A percentile compares a stretch with the other conserved stretches of the same genome.
phyloP scores from a whole-genome alignment of 345 rosid species.

The Cardamine occulta region DNA sequence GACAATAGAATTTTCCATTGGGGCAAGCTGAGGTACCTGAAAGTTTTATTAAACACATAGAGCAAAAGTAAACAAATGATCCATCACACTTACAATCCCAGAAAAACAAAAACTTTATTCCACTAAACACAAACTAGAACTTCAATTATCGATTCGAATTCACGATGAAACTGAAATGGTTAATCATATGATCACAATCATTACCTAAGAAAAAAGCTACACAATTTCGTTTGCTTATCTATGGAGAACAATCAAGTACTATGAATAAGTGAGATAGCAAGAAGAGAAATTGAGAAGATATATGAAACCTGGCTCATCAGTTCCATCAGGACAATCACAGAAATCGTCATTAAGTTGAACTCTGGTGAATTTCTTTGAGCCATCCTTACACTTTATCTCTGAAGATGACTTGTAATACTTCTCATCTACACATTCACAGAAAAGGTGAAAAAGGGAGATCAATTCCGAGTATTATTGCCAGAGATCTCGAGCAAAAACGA shows the following conservation, averaged over 20 bases:
- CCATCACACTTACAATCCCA: background rate
- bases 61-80: constrained; percentile 3
- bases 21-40: constrained; percentile 98
- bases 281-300: background rate
- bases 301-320: constrained; percentile 85
- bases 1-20: constrained; percentile 78
- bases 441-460: background rate
- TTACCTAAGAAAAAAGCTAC: background rate
- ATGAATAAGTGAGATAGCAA: background rate
- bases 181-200: background rate
- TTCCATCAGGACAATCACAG: constrained; percentile 91
- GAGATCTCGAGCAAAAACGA: constrained; percentile 14
- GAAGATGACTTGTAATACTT: constrained; percentile 72
- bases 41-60: background rate
- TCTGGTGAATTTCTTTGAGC: constrained; percentile 73
- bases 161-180: background rate
- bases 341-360: constrained; percentile 91
- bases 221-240: background rate
- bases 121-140: background rate
- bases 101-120: background rate
- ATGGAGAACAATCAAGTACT: too few relatives aligned
- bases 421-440: constrained; percentile 57
- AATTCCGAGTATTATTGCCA: background rate
- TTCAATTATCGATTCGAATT: background rate
- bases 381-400: constrained; percentile 76